Evolutionary conservation across 179 eudicot species (phyloP).

Genomic region (Spinacia oleracea): DNA sequence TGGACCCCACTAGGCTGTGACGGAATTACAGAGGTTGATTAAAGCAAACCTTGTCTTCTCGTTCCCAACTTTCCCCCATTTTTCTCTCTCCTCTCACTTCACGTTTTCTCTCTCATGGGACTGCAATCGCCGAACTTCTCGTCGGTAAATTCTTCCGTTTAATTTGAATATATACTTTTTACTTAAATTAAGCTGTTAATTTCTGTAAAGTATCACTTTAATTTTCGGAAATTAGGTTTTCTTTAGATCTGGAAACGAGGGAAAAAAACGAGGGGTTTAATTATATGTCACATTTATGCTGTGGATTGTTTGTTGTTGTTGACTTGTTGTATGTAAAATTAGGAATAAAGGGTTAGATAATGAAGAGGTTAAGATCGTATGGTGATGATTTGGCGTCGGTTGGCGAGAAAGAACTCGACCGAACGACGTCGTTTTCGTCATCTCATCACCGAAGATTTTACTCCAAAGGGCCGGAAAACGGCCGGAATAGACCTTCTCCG

Average conservation of each 20-base stretch:
- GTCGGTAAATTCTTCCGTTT: constrained; percentile 15
- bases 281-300: neutral
- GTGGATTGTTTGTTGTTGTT: neutral
- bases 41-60: constrained; percentile 17
- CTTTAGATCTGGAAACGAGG: neutral
- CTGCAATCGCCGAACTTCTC: neutral
- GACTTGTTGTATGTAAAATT: constrained; percentile 15
- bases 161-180: neutral
- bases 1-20: neutral
- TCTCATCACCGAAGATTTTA: constrained; percentile 36
- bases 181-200: neutral
- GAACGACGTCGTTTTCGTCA: constrained; percentile 41
- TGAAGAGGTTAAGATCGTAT: constrained; percentile 49
- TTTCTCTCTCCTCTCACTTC: no score
- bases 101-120: constrained; percentile 18
- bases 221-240: constrained; percentile 10
- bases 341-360: constrained; percentile 7
- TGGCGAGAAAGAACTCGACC: constrained; percentile 38
- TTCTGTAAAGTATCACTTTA: neutral
- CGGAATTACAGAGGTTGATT: neutral
- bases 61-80: neutral
- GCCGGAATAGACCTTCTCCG: constrained; percentile 30
- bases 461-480: constrained; percentile 28
- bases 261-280: neutral
- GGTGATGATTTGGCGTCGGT: constrained; percentile 43